These are phyloP conservation scores for Myochromella boudieri DNA, from an alignment of 768 basidiomycete genomes.

Conservation along the genomic window DNA sequence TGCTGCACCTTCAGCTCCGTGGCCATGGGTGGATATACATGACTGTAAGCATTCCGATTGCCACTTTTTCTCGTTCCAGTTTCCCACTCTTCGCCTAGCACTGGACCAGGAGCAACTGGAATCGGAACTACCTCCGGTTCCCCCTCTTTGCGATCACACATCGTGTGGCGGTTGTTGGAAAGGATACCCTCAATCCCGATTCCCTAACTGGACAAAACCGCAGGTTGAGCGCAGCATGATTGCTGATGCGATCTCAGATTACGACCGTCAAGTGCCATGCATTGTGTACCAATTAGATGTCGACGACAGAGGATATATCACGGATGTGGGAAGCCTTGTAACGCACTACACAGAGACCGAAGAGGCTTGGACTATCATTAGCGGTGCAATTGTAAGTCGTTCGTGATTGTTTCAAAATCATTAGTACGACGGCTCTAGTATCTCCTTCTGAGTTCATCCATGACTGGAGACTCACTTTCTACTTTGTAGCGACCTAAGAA, in stretches of 20 bases:
- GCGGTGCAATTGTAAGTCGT: constrained; percentile 33
- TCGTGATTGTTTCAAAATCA: no score
- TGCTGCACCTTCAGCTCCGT: constrained; percentile 45
- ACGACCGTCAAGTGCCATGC: constrained; percentile 25
- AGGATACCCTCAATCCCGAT: constrained; percentile 44
- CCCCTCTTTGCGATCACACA: constrained; percentile 34
- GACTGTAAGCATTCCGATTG: constrained; percentile 26
- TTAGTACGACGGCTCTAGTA: no score
- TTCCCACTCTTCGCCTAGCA: constrained; percentile 22
- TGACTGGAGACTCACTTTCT: no score
- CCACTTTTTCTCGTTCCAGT: not conserved
- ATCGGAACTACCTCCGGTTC: constrained; percentile 31
- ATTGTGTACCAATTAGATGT: constrained; percentile 42
- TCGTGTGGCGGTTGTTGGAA: constrained; percentile 38
- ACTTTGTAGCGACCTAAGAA: no score
- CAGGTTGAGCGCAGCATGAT: constrained; percentile 46
- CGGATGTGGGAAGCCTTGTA: constrained; percentile 22
- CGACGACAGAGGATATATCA: constrained; percentile 35
- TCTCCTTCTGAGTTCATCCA: no score
- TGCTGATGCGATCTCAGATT: constrained; percentile 30
- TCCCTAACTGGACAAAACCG: constrained; percentile 54
- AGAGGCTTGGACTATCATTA: constrained; percentile 39
- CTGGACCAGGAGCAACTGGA: constrained; percentile 34
- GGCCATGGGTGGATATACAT: constrained; percentile 45
- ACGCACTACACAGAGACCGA: constrained; percentile 23